Evolutionary conservation across 495 filamentous ascomycete species (phyloP).

Genomic region (Penicillium canescens): DNA sequence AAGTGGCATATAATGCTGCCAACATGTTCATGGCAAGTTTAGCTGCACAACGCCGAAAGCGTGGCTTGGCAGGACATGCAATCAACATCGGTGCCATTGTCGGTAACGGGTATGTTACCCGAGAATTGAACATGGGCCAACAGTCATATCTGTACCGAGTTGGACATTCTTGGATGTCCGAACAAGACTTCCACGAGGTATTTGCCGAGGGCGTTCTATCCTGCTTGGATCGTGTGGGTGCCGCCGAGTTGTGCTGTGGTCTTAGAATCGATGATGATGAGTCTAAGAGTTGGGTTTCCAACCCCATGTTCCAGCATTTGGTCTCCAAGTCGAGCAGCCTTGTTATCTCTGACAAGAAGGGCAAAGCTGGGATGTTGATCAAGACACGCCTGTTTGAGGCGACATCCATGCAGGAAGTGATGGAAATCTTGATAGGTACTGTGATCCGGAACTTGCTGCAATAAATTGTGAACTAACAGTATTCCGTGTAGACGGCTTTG

Average conservation of each 20-base stretch:
- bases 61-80: conserved; percentile 41
- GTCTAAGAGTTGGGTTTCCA: conserved; percentile 31
- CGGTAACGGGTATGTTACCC: conserved; percentile 54
- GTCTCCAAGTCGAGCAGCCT: conserved; percentile 10
- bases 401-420: conserved; percentile 13
- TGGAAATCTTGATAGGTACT: conserved; percentile 16
- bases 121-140: conserved; percentile 25
- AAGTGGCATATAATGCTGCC: conserved; percentile 57
- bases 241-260: conserved; percentile 16
- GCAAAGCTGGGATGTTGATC: conserved; percentile 19
- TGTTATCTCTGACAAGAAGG: conserved; percentile 15
- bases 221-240: conserved; percentile 5
- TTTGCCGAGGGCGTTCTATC: conserved; percentile 56
- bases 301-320: conserved; percentile 29
- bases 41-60: conserved; percentile 33
- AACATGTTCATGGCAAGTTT: conserved; percentile 56
- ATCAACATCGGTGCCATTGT: conserved; percentile 59
- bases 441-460: not conserved
- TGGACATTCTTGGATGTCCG: conserved; percentile 49
- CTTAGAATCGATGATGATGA: conserved; percentile 27
- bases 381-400: conserved; percentile 21
- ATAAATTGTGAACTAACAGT: not conserved
- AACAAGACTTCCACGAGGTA: conserved; percentile 59
- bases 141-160: conserved; percentile 24
- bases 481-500: conserved; percentile 1